A percentile compares a stretch with the other conserved stretches of the same genome.
phyloP scores from a whole-genome alignment of 176 grass and related monocot species.

The Hyparrhenia diplandra region DNA sequence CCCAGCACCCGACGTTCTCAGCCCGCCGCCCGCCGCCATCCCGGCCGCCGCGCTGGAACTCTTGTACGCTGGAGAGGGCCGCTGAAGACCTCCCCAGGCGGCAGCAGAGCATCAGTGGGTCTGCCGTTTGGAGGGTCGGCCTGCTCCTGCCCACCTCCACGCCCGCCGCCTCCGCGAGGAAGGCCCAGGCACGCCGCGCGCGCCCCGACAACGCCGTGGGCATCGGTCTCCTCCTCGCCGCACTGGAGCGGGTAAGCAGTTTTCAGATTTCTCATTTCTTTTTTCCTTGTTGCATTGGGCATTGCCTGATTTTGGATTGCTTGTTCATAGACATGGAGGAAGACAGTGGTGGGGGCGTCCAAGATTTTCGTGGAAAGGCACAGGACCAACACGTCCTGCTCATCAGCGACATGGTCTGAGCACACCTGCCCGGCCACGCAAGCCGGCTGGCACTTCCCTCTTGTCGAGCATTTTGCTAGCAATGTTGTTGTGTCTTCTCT shows the following conservation, averaged over 20 bases:
- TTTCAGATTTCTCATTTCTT: neutral
- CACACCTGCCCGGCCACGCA: neutral
- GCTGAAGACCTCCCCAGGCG: too few species aligned
- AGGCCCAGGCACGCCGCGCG: slow-evolving; percentile 34
- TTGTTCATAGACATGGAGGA: slow-evolving; percentile 64
- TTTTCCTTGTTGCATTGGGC: neutral
- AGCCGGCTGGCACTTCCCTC: neutral
- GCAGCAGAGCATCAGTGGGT: slow-evolving; percentile 52
- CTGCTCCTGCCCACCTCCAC: slow-evolving; percentile 52
- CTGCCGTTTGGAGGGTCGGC: slow-evolving; percentile 68
- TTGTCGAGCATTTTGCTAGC: neutral
- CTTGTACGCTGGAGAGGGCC: too few species aligned
- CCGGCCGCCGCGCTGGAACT: too few species aligned
- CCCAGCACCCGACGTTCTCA: too few species aligned
- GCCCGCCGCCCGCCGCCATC: too few species aligned
- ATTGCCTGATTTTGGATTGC: neutral
- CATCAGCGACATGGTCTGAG: slow-evolving; percentile 81
- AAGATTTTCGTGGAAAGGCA: slow-evolving; percentile 92
- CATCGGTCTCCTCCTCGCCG: slow-evolving; percentile 58
- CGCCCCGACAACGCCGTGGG: slow-evolving; percentile 57
- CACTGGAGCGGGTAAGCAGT: slow-evolving; percentile 55
- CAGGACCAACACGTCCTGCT: slow-evolving; percentile 65
- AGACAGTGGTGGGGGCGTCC: slow-evolving; percentile 77
- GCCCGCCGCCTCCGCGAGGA: slow-evolving; percentile 14
- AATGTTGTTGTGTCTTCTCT: too few species aligned